A percentile compares a stretch with the other conserved stretches of the same genome.
Conservation (phyloP, 768 basidiomycete species). For the Scleroderma bovista region DNA sequence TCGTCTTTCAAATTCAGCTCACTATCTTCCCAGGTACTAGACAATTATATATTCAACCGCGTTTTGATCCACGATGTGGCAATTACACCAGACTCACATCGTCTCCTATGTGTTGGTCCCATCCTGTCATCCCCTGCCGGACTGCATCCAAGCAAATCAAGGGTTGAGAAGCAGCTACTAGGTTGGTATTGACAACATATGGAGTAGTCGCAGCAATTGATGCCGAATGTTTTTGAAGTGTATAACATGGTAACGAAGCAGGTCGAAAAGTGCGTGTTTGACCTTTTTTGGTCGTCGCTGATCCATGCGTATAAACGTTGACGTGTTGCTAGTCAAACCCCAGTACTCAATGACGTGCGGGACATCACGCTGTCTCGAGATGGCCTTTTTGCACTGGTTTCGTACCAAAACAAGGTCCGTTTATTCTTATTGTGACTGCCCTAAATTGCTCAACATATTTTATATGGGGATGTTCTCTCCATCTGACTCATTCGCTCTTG, state of each 20-base stretch:
- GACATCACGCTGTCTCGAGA: conserved; percentile 61
- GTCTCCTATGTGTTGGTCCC: conserved; percentile 65
- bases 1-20: neutral
- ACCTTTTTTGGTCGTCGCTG: neutral
- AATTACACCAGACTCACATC: conserved; percentile 58
- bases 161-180: conserved; percentile 67
- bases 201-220: neutral
- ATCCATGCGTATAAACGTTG: conserved; percentile 1
- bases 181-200: conserved; percentile 35
- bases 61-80: conserved; percentile 69
- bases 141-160: conserved; percentile 62
- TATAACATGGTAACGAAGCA: conserved; percentile 62
- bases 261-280: conserved; percentile 55
- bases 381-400: conserved; percentile 59
- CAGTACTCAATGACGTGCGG: conserved; percentile 67
- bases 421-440: neutral
- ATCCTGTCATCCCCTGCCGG: conserved; percentile 58
- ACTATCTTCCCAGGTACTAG: conserved; percentile 38
- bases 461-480: neutral
- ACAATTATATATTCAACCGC: conserved; percentile 51
- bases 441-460: neutral
- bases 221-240: conserved; percentile 32
- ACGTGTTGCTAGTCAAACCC: conserved; percentile 49
- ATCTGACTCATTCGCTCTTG: neutral
- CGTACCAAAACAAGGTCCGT: conserved; percentile 68